A percentile compares a stretch with the other conserved stretches of the same genome.
Conservation (phyloP, 73 alveolate genomes). For the Durusdinium trenchii region DNA sequence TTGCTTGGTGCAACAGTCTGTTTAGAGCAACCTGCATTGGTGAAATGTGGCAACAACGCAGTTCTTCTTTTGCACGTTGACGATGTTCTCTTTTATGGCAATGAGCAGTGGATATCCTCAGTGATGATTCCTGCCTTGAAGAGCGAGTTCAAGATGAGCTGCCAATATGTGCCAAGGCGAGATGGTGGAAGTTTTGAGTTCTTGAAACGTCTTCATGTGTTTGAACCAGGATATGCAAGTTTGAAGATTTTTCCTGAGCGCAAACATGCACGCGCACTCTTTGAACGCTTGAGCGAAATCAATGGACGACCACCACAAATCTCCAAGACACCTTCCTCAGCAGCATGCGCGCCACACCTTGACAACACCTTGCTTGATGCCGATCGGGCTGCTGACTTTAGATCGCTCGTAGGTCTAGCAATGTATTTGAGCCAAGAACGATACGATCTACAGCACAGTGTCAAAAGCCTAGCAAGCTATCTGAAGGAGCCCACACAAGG, state of each 20-base stretch:
- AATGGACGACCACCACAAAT: not conserved
- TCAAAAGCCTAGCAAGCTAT: not conserved
- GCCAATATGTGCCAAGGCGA: not conserved
- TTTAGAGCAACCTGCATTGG: not conserved
- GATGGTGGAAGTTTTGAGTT: not conserved
- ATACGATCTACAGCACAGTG: not conserved
- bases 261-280: not conserved
- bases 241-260: not conserved
- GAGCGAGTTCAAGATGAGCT: not conserved
- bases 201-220: not conserved
- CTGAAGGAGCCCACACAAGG: not conserved
- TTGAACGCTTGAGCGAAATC: not conserved
- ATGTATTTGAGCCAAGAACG: slow-evolving; percentile 31
- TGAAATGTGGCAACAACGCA: not conserved
- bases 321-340: not conserved
- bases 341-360: not conserved
- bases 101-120: not conserved
- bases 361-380: not conserved
- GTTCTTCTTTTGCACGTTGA: not conserved
- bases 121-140: not conserved
- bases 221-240: not conserved
- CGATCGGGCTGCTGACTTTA: not conserved
- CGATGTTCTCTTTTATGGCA: not conserved
- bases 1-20: not conserved
- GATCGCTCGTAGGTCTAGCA: not conserved